These are phyloP conservation scores for Eucalyptus shirleyi DNA, from an alignment of 345 rosid genomes.

Conservation along the genomic window DNA sequence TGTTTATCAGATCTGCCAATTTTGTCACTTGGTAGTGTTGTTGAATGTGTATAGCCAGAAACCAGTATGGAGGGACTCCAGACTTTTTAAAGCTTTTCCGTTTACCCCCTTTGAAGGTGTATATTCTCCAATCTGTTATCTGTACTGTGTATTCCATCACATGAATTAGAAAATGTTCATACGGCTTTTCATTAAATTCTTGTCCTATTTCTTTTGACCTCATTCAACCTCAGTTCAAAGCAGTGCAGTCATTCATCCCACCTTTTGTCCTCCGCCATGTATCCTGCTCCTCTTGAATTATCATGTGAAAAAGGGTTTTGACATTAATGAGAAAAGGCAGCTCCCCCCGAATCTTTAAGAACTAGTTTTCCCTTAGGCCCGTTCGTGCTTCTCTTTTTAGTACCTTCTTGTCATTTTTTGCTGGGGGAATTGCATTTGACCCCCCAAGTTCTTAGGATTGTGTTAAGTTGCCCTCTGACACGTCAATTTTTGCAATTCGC, in stretches of 20 bases:
- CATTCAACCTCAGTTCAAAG: not conserved
- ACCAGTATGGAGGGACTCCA: not conserved
- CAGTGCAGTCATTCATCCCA: not conserved
- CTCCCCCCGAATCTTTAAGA: not conserved
- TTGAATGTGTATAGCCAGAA: not conserved
- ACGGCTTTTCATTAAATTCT: not conserved
- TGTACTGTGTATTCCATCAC: not conserved
- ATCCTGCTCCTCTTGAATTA: not conserved
- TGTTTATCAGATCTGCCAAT: conserved; percentile 1
- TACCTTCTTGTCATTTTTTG: not conserved
- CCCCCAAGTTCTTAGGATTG: not conserved
- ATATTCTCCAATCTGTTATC: not conserved
- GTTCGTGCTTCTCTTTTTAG: not conserved
- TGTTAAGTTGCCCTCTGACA: not conserved
- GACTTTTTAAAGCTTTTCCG: not conserved
- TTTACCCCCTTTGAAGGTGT: not conserved
- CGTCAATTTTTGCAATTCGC: not conserved
- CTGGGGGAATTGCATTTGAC: not conserved
- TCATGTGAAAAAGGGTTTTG: not conserved
- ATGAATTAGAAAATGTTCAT: not conserved
- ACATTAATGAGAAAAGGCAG: not conserved
- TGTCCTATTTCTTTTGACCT: not conserved
- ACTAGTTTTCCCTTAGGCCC: not conserved
- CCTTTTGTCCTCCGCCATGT: not conserved
- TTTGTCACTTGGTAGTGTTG: conserved; percentile 9